Evolutionary conservation across 2,329 filamentous ascomycete species (phyloP).

Genomic region (Chrysoporthe cubensis): DNA sequence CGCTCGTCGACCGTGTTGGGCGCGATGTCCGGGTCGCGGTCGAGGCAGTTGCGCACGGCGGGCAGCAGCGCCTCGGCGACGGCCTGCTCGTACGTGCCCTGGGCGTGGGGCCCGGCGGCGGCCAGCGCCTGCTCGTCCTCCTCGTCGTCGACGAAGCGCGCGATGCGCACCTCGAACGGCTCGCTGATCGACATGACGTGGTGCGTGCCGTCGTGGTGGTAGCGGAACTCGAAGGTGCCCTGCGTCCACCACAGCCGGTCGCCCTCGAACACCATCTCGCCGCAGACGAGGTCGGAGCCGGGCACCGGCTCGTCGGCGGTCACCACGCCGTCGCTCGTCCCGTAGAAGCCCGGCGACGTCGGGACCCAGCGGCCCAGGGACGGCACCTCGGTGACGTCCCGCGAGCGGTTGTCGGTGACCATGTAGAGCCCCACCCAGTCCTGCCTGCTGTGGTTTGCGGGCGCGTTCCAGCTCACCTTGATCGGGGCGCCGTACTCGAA

Average conservation of each 20-base stretch:
- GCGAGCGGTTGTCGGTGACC: conserved; percentile 89
- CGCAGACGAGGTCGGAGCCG: conserved; percentile 65
- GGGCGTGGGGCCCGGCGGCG: conserved; percentile 46
- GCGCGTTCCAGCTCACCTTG: conserved; percentile 87
- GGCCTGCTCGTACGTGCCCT: conserved; percentile 66
- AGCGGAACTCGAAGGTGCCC: conserved; percentile 94
- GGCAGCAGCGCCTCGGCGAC: conserved; percentile 81
- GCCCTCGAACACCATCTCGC: conserved; percentile 85
- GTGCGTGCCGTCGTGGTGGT: conserved; percentile 92
- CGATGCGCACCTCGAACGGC: conserved; percentile 88
- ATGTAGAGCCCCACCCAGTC: conserved; percentile 98
- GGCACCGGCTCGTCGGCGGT: conserved; percentile 65
- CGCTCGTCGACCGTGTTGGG: conserved; percentile 77
- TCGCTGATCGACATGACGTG: conserved; percentile 92
- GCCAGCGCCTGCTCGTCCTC: conserved; percentile 58
- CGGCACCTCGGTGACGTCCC: conserved; percentile 80
- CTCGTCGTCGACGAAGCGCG: conserved; percentile 79
- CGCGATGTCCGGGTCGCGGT: conserved; percentile 88
- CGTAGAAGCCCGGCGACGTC: conserved; percentile 76
- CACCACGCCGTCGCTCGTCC: conserved; percentile 78
- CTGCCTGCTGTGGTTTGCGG: conserved; percentile 81
- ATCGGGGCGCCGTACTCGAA: conserved; percentile 92
- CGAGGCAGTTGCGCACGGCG: conserved; percentile 88
- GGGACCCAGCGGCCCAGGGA: conserved; percentile 90
- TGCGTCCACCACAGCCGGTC: conserved; percentile 98